Evolutionary conservation across 2,329 filamentous ascomycete species (phyloP).

Genomic region (Amphichorda felina): DNA sequence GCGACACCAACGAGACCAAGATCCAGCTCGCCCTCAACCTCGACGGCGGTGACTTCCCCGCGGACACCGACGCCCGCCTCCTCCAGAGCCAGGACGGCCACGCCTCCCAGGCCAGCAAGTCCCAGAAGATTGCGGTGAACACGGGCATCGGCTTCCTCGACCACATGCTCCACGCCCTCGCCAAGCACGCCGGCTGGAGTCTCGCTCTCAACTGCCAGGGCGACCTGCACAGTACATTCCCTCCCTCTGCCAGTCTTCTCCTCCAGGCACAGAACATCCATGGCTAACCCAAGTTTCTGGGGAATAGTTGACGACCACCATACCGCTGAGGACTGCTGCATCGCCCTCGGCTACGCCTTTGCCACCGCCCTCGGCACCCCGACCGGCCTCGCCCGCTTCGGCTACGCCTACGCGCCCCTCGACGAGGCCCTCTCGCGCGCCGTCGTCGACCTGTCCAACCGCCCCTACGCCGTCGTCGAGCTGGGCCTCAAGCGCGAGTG

Average conservation of each 20-base stretch:
- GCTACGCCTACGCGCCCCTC: constrained; percentile 81
- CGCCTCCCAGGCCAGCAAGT: constrained; percentile 72
- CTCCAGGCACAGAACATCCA: neutral
- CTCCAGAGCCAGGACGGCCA: constrained; percentile 48
- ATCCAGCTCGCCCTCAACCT: constrained; percentile 88
- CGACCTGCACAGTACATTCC: constrained; percentile 77
- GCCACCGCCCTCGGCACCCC: constrained; percentile 66
- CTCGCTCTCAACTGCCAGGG: constrained; percentile 72
- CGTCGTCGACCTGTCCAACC: constrained; percentile 89
- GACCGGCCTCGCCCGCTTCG: constrained; percentile 79
- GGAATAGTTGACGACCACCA: constrained; percentile 88
- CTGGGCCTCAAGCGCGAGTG: constrained; percentile 82
- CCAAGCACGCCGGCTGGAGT: constrained; percentile 94
- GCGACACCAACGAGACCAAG: constrained; percentile 96
- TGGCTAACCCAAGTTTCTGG: neutral
- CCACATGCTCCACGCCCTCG: constrained; percentile 95
- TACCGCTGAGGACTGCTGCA: constrained; percentile 90
- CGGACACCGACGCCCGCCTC: constrained; percentile 46
- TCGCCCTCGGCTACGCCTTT: constrained; percentile 82
- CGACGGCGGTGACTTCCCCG: constrained; percentile 72
- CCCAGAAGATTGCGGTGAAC: constrained; percentile 76
- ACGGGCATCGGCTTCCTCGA: constrained; percentile 97
- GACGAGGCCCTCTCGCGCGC: constrained; percentile 91
- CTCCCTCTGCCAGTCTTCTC: neutral
- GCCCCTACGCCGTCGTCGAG: constrained; percentile 74